Conservation (phyloP, 176 grass and related monocot genomes). For the Oryza rufipogon region DNA sequence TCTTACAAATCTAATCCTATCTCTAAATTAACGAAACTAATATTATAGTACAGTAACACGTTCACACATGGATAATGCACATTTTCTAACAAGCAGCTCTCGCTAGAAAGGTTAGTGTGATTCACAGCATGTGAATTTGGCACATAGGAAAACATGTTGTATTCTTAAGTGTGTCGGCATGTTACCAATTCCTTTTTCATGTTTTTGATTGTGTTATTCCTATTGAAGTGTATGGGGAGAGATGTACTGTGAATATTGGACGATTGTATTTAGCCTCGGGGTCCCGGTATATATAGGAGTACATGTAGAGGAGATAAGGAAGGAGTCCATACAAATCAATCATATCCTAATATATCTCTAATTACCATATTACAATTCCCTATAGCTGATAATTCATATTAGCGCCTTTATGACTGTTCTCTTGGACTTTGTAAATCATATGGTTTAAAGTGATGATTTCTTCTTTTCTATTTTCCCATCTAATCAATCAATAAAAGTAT, state of each 20-base stretch:
- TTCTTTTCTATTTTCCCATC: no score
- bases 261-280: no score
- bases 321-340: no score
- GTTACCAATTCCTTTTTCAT: neutral
- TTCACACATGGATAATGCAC: neutral
- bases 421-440: neutral
- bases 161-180: no score
- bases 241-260: no score
- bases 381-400: neutral
- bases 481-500: no score
- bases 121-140: neutral
- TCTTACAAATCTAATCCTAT: neutral
- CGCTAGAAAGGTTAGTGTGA: neutral
- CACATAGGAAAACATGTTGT: neutral
- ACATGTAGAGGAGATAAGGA: no score
- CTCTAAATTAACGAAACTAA: neutral
- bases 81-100: neutral
- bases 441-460: neutral
- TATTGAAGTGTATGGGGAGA: no score
- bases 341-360: no score
- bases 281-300: no score
- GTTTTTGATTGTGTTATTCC: neutral
- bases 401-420: neutral
- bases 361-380: no score
- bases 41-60: neutral